phyloP scores from a whole-genome alignment of 2,329 filamentous ascomycete species.

The Colletotrichum tanaceti region DNA sequence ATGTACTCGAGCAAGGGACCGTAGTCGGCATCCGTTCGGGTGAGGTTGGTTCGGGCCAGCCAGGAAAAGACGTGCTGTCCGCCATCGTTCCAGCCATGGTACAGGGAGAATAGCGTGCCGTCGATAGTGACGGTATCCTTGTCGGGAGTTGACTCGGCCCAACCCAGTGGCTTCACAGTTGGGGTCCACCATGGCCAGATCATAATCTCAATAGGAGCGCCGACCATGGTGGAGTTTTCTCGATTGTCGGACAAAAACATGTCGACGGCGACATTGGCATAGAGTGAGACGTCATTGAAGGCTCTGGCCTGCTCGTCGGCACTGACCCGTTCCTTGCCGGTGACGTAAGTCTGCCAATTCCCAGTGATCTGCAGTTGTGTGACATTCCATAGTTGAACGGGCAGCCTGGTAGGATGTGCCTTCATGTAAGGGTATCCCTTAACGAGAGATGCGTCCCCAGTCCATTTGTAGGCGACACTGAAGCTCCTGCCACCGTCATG shows the following conservation, averaged over 20 bases:
- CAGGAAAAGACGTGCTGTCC: slow-evolving; percentile 39
- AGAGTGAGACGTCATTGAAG: slow-evolving; percentile 32
- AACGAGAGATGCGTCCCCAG: slow-evolving; percentile 36
- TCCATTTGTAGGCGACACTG: slow-evolving; percentile 36
- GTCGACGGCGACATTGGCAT: slow-evolving; percentile 39
- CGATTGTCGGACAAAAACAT: slow-evolving; percentile 37
- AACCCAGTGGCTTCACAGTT: slow-evolving; percentile 36
- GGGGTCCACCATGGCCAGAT: slow-evolving; percentile 40
- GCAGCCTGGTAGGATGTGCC: slow-evolving; percentile 29
- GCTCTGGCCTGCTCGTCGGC: slow-evolving; percentile 26
- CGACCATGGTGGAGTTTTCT: slow-evolving; percentile 36
- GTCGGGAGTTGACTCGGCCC: slow-evolving; percentile 36
- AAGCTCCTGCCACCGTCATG: slow-evolving; percentile 35
- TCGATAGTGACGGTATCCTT: slow-evolving; percentile 33
- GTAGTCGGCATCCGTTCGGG: slow-evolving; percentile 33
- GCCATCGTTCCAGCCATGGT: slow-evolving; percentile 39
- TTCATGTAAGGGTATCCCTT: slow-evolving; percentile 38
- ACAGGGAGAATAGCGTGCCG: slow-evolving; percentile 35
- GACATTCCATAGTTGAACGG: slow-evolving; percentile 37
- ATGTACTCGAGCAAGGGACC: slow-evolving; percentile 37
- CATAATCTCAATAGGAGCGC: slow-evolving; percentile 38
- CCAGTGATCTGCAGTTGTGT: slow-evolving; percentile 33
- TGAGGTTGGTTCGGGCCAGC: slow-evolving; percentile 35
- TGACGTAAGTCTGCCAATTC: slow-evolving; percentile 34
- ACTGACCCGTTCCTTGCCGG: slow-evolving; percentile 31